Evolutionary conservation across 768 basidiomycete species (phyloP).

Genomic region (Lepiota subincarnata): DNA sequence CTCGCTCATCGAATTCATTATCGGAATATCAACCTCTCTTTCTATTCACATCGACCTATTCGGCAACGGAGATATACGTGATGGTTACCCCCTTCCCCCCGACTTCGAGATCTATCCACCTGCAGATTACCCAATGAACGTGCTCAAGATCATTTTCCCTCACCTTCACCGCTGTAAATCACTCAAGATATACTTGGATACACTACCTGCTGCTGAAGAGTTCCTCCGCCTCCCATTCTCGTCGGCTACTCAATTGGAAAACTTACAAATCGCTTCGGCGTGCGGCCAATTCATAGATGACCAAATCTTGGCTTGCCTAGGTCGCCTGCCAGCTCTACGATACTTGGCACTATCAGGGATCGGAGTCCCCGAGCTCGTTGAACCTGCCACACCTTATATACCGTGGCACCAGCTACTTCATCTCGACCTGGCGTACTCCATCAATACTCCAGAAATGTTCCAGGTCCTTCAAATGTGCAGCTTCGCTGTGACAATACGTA

Average conservation of each 20-base stretch:
- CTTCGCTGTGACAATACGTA: background rate
- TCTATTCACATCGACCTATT: background rate
- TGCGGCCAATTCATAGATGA: background rate
- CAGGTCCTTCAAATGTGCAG: slow-evolving; percentile 7
- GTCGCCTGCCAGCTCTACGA: slow-evolving; percentile 4
- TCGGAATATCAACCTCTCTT: background rate
- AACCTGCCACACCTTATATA: background rate
- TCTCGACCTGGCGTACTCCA: slow-evolving; percentile 6
- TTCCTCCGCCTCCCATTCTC: slow-evolving; percentile 1
- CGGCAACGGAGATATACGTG: background rate
- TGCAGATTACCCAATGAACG: background rate
- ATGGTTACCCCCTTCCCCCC: background rate
- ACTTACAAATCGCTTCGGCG: slow-evolving; percentile 1
- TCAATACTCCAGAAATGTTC: slow-evolving; percentile 5
- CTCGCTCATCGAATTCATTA: background rate
- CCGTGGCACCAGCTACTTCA: slow-evolving; percentile 5
- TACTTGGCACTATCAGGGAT: background rate
- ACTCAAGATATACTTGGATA: background rate
- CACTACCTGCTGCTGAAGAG: background rate
- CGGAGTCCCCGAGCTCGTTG: background rate
- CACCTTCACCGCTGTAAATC: slow-evolving; percentile 5
- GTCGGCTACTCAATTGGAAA: background rate
- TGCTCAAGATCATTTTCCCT: background rate
- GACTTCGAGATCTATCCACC: background rate
- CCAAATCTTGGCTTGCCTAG: background rate